Conservation (phyloP, 495 filamentous ascomycete species). For the Massariosphaeria phaeospora region DNA sequence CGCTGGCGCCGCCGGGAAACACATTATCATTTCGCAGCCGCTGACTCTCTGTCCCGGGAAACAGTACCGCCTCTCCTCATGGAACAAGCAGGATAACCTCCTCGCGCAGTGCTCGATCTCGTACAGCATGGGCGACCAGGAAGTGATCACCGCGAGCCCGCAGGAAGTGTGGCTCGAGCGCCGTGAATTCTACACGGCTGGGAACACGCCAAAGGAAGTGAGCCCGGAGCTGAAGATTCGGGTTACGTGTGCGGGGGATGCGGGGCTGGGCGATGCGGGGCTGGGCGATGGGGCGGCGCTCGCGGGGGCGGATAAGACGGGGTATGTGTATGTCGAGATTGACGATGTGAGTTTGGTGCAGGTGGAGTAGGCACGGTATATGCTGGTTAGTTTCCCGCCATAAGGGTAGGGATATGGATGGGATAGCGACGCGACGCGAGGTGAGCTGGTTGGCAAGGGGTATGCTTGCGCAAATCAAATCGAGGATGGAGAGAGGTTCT, state of each 20-base stretch:
- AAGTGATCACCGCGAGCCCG: background rate
- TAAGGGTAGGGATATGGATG: no score
- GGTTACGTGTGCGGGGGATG: slow-evolving; percentile 11
- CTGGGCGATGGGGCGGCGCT: background rate
- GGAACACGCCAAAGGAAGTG: slow-evolving; percentile 1
- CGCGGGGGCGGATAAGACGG: background rate
- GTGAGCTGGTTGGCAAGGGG: no score
- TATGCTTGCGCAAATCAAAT: no score
- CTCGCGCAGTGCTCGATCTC: slow-evolving; percentile 6
- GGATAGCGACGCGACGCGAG: no score
- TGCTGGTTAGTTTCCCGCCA: no score
- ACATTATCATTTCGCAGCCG: slow-evolving; percentile 11
- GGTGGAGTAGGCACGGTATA: background rate
- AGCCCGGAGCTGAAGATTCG: slow-evolving; percentile 16
- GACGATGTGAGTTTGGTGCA: slow-evolving; percentile 16
- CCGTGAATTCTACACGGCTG: background rate
- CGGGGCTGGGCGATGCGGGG: background rate
- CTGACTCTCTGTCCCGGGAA: slow-evolving; percentile 29
- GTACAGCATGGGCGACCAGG: slow-evolving; percentile 5
- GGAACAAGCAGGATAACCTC: slow-evolving; percentile 1
- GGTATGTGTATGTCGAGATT: slow-evolving; percentile 17
- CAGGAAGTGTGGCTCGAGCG: background rate
- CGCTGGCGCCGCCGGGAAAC: background rate
- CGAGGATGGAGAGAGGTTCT: no score
- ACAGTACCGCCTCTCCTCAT: slow-evolving; percentile 1